Conservation (phyloP, 2,329 filamentous ascomycete species). For the Diaporthe longicolla region DNA sequence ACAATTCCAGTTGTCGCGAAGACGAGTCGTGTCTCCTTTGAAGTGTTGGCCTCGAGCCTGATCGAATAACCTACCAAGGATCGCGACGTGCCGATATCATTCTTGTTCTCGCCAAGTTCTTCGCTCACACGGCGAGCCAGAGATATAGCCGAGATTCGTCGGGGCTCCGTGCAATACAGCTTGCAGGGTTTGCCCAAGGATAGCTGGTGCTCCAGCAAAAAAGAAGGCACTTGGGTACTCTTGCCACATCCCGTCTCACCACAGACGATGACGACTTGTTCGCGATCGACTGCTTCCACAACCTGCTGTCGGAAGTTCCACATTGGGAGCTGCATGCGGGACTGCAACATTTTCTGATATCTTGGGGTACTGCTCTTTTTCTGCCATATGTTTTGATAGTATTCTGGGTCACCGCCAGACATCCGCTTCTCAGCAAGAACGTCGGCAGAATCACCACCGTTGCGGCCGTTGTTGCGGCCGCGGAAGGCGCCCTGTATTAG, state of each 20-base stretch:
- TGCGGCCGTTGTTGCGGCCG: constrained; percentile 66
- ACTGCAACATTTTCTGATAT: constrained; percentile 85
- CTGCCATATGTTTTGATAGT: constrained; percentile 71
- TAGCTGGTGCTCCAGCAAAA: constrained; percentile 91
- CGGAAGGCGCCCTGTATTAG: constrained; percentile 84
- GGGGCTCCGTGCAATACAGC: constrained; percentile 94
- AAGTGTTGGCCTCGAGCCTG: constrained; percentile 88
- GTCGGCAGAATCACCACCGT: constrained; percentile 63
- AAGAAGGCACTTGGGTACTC: constrained; percentile 96
- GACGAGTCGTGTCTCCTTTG: constrained; percentile 84
- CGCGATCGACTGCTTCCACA: constrained; percentile 79
- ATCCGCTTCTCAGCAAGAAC: constrained; percentile 61
- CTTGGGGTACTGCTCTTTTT: constrained; percentile 69
- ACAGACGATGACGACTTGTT: constrained; percentile 93
- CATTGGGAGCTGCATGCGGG: constrained; percentile 88
- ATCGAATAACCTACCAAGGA: constrained; percentile 97
- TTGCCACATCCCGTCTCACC: constrained; percentile 98
- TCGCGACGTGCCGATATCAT: constrained; percentile 83
- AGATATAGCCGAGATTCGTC: constrained; percentile 96
- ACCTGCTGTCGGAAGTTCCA: constrained; percentile 87
- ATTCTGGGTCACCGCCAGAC: constrained; percentile 59
- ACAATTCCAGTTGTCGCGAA: constrained; percentile 95
- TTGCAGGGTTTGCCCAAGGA: constrained; percentile 86
- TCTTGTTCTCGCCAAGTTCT: constrained; percentile 88
- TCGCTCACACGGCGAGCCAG: constrained; percentile 93